These are phyloP conservation scores for Letharia lupina DNA, from an alignment of 495 filamentous ascomycete genomes.

Conservation along the genomic window DNA sequence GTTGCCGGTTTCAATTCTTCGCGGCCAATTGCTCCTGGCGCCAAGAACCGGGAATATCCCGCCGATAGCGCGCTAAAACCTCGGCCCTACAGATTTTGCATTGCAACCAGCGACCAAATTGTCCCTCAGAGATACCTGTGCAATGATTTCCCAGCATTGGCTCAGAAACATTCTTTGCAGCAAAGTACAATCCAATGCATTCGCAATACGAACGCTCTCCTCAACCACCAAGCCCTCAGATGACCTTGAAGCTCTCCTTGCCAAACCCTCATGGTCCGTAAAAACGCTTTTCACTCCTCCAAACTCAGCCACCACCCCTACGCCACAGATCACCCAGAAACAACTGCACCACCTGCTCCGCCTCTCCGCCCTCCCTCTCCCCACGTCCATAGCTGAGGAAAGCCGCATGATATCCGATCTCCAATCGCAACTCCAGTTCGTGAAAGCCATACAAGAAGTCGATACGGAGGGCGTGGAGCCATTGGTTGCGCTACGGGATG, in stretches of 20 bases:
- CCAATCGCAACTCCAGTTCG: slow-evolving; percentile 79
- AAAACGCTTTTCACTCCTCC: slow-evolving; percentile 56
- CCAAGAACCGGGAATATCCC: too few relatives aligned
- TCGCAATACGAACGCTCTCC: background rate
- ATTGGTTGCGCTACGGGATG: slow-evolving; percentile 71
- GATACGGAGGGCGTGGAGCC: slow-evolving; percentile 65
- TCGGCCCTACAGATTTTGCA: background rate
- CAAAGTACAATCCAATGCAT: background rate
- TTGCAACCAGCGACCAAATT: background rate
- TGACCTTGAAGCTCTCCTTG: slow-evolving; percentile 51
- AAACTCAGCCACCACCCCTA: slow-evolving; percentile 23
- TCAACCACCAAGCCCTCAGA: slow-evolving; percentile 10
- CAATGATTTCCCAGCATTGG: background rate
- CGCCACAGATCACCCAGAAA: slow-evolving; percentile 39
- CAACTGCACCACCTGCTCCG: slow-evolving; percentile 78
- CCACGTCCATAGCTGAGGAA: slow-evolving; percentile 50
- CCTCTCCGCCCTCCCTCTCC: slow-evolving; percentile 78
- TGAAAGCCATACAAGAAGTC: slow-evolving; percentile 71
- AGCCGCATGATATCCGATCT: slow-evolving; percentile 61
- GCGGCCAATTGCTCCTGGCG: too few relatives aligned
- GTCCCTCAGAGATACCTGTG: background rate
- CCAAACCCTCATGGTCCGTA: slow-evolving; percentile 78
- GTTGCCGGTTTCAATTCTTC: too few relatives aligned
- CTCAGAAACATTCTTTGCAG: background rate
- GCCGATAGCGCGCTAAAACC: background rate